These are phyloP conservation scores for Carex kokanica DNA, from an alignment of 176 grass and related monocot species.

Conservation along the genomic window DNA sequence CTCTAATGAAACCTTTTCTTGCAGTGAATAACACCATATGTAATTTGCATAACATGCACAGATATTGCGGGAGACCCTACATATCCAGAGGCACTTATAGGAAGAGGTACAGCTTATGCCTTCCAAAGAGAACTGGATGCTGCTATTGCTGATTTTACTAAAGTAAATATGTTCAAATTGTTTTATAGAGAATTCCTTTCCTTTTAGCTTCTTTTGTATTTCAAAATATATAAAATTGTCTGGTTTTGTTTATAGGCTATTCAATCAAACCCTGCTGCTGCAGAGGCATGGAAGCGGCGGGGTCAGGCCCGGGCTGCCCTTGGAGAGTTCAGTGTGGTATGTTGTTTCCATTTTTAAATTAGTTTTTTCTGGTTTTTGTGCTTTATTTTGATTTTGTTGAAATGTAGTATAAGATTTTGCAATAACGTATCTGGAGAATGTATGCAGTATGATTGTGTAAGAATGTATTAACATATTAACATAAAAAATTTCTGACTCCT, in stretches of 20 bases:
- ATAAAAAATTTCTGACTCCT: not conserved
- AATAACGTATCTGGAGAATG: not conserved
- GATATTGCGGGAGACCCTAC: conserved; percentile 90
- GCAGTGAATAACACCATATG: conserved; percentile 21
- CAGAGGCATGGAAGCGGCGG: conserved; percentile 94
- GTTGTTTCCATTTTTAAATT: conserved; percentile 25
- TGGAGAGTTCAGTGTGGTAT: conserved; percentile 85
- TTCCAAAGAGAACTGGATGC: conserved; percentile 96
- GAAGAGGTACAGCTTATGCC: conserved; percentile 97
- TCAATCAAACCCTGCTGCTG: conserved; percentile 73
- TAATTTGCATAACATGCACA: conserved; percentile 30
- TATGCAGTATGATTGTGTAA: not conserved
- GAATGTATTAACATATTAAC: not conserved
- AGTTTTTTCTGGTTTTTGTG: not conserved
- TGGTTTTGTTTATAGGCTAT: conserved; percentile 63
- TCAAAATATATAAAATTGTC: not conserved
- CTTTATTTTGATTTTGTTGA: not conserved
- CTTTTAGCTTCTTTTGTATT: not conserved
- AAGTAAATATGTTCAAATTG: conserved; percentile 38
- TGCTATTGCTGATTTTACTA: conserved; percentile 97
- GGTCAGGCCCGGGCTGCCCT: conserved; percentile 96
- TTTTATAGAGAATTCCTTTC: not conserved
- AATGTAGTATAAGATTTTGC: not conserved
- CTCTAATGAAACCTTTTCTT: conserved; percentile 17
- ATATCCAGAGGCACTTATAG: conserved; percentile 96